Percentiles rank a stretch among this genome's conserved stretches.
These are phyloP conservation scores for Pseudozyma sp. DNA, from an alignment of 1,284 basidiomycete genomes.

Conservation along the genomic window DNA sequence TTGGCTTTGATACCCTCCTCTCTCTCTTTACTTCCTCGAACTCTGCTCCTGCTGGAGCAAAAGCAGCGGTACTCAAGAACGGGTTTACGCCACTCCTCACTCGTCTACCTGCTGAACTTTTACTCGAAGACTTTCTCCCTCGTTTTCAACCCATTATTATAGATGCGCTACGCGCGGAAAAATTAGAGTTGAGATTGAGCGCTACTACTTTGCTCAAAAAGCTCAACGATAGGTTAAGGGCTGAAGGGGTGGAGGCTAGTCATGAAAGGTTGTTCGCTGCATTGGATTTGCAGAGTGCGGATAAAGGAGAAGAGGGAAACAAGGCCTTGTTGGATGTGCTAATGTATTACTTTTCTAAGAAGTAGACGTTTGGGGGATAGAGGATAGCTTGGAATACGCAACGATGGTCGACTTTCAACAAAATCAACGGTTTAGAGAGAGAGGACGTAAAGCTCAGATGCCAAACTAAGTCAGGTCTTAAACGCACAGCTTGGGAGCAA, in stretches of 20 bases:
- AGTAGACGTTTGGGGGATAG: too few species aligned
- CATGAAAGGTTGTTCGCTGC: slow-evolving; percentile 32
- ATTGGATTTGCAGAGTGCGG: slow-evolving; percentile 11
- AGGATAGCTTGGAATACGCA: too few species aligned
- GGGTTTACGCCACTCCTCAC: slow-evolving; percentile 30
- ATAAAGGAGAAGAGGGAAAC: slow-evolving; percentile 2
- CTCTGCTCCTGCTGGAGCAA: not conserved
- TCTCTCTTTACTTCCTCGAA: not conserved
- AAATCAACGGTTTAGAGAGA: too few species aligned
- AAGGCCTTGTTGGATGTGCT: slow-evolving; percentile 46
- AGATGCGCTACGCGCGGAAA: not conserved
- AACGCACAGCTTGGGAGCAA: too few species aligned
- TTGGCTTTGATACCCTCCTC: slow-evolving; percentile 40
- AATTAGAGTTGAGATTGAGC: slow-evolving; percentile 9
- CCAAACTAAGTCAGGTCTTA: too few species aligned
- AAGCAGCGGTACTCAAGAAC: slow-evolving; percentile 1
- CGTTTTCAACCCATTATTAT: not conserved
- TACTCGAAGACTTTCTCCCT: slow-evolving; percentile 56
- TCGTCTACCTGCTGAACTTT: slow-evolving; percentile 47
- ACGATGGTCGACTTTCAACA: too few species aligned
- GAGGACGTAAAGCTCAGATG: too few species aligned
- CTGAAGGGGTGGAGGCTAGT: slow-evolving; percentile 5
- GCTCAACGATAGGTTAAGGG: slow-evolving; percentile 13
- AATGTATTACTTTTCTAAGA: slow-evolving; percentile 48
- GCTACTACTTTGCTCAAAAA: slow-evolving; percentile 28